Base-by-base conservation (phyloP, 2,329 filamentous ascomycete species). In the Ophiostoma sp. region DNA sequence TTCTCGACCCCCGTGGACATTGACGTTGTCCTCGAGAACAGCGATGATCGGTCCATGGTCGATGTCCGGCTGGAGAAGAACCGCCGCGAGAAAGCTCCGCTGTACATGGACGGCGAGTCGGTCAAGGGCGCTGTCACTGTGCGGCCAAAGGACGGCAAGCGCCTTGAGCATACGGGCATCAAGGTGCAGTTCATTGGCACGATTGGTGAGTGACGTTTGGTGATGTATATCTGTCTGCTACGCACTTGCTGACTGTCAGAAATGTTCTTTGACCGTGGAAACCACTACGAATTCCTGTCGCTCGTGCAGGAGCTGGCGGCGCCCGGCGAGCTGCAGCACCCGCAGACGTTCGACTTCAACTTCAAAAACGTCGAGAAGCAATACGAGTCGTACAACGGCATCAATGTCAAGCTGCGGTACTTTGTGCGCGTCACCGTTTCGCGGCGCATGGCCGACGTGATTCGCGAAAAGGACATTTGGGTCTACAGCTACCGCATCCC, bases 331-430 rank as follows among this genome's bases (percentile, higher is more conserved):
- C 92, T 99, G 73, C 96, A 98, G 82, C 97, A 99, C 84, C 96
- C 96, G 59, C 96, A 99, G 85, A 98, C 95, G 68, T 98, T 97
- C 83, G 94, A 97, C 78, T 99, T 99, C 89, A 97, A 98, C 86
- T 99, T 99, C 90, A 98, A 98, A 84, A 99, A 98, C 83, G 94
- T 99, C 79, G 96, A 99, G 88, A 99, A 99, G 87, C 95, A 97
- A 83, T 99, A 99, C 87, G 97, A 99, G 85, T 98, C 95, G 77
- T 99, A 99, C 88, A 97, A 97, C 82, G 96, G 96, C 80, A 99
- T 99, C 89, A 99, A 99, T 81, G 96, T 99, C 80, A 97, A 97
- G 87, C 89, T 99, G 81, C 94, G 96, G 78, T 99, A 99, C 89
- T 98, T 98, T 84, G 91, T 98, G 73, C 93, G 95, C 78, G 96